Evolutionary conservation across 2,329 filamentous ascomycete genomes (phyloP).

Genomic region (Botrytis galanthina): DNA sequence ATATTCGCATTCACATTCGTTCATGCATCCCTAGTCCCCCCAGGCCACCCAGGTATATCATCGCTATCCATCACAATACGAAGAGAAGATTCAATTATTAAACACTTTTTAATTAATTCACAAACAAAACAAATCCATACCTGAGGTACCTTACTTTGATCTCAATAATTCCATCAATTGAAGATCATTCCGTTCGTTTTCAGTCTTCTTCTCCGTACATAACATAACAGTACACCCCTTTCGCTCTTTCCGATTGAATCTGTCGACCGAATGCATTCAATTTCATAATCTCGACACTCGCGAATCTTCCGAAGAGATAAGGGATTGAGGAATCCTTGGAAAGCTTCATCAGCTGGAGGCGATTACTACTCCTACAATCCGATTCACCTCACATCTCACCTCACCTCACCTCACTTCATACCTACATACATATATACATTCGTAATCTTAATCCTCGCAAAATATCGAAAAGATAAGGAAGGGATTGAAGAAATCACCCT

Average conservation of each 20-base stretch:
- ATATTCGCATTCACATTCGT: not conserved
- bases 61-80: not conserved
- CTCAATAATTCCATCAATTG: not conserved
- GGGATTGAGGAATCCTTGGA: not conserved
- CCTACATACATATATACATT: not conserved
- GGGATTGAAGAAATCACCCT: not conserved
- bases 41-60: not conserved
- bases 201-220: not conserved
- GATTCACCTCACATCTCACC: not conserved
- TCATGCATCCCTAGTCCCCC: not conserved
- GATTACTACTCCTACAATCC: not conserved
- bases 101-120: not conserved
- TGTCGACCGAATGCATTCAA: conserved; percentile 3
- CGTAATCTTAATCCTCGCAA: not conserved
- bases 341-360: not conserved
- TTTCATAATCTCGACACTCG: not conserved
- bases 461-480: not conserved
- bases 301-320: not conserved
- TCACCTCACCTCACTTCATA: too few relatives aligned
- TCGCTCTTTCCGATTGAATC: not conserved
- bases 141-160: not conserved
- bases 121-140: not conserved
- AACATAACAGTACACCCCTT: not conserved
- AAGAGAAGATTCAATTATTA: not conserved
- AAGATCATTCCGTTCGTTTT: not conserved